Conservation (phyloP, 768 basidiomycete genomes). For the Leccinum uliginosum region DNA sequence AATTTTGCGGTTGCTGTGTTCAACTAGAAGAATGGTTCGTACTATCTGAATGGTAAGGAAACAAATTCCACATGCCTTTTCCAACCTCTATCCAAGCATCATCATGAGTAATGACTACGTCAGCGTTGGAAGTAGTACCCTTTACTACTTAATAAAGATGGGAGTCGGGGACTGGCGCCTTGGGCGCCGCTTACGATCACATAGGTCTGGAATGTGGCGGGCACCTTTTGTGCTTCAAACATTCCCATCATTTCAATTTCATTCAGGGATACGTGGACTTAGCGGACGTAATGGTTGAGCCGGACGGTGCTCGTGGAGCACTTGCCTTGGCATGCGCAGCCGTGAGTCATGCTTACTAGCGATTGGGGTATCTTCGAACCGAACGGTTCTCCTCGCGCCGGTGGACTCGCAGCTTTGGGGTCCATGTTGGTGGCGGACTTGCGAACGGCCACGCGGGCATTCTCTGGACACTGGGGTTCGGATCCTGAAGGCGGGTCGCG, state of each 20-base stretch:
- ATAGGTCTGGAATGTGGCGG: too few relatives aligned
- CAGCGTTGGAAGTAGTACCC: neutral
- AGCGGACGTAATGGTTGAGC: too few relatives aligned
- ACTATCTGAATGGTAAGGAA: neutral
- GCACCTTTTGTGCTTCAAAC: too few relatives aligned
- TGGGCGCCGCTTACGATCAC: too few relatives aligned
- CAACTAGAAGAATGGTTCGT: neutral
- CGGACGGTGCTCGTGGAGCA: too few relatives aligned
- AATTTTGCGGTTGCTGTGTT: constrained; percentile 24
- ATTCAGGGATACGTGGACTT: too few relatives aligned
- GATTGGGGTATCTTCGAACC: neutral
- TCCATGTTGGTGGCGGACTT: neutral
- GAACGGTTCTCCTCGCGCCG: neutral
- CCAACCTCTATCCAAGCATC: constrained; percentile 6
- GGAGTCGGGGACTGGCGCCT: too few relatives aligned
- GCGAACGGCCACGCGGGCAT: neutral
- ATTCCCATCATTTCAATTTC: too few relatives aligned
- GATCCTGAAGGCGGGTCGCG: neutral
- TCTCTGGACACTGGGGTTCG: neutral
- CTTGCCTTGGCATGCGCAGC: too few relatives aligned
- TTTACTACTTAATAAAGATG: too few relatives aligned
- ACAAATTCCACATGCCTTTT: too few relatives aligned
- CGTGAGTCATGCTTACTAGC: too few relatives aligned
- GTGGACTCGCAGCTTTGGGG: neutral
- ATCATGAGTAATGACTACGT: constrained; percentile 10